Conservation (phyloP, 352 stramenopile genomes). For the Phytophthora fragariae region DNA sequence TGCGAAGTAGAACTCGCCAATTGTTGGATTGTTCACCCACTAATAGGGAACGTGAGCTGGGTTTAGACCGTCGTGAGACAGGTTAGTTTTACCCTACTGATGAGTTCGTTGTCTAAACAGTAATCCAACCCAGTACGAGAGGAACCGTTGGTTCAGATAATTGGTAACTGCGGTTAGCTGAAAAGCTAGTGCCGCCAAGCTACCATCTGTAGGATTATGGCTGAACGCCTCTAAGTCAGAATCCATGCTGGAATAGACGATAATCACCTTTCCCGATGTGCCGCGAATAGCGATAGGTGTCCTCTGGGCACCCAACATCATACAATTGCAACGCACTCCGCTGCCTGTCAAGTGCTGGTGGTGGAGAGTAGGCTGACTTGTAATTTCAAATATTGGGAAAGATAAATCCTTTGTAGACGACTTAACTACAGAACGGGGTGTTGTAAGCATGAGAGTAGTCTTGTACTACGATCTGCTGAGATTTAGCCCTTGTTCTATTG, state of each 20-base stretch:
- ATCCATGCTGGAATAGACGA: conserved; percentile 11
- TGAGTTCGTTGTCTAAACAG: conserved; percentile 71
- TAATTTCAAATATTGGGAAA: too few species aligned
- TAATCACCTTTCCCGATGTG: conserved; percentile 37
- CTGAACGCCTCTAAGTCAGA: too few species aligned
- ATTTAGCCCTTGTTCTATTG: too few species aligned
- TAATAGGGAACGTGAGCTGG: conserved; percentile 33
- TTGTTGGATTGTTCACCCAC: conserved; percentile 1
- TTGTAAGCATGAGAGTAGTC: too few species aligned
- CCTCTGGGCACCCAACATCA: conserved; percentile 41
- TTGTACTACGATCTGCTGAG: too few species aligned
- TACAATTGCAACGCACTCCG: conserved; percentile 47
- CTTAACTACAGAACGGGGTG: too few species aligned
- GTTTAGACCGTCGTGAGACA: conserved; percentile 34
- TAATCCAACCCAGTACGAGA: conserved; percentile 94
- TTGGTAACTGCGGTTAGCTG: conserved; percentile 88
- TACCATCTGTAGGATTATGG: too few species aligned
- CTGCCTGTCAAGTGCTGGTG: conserved; percentile 5
- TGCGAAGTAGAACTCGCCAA: too few species aligned
- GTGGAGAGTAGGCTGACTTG: too few species aligned
- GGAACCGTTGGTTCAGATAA: conserved; percentile 92
- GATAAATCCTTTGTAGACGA: too few species aligned
- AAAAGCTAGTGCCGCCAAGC: too few species aligned
- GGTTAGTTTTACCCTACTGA: conserved; percentile 36
- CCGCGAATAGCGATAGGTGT: conserved; percentile 59